A percentile compares a stretch with the other conserved stretches of the same genome.
phyloP scores from a whole-genome alignment of 352 stramenopile genomes.

The Phytophthora multivora region DNA sequence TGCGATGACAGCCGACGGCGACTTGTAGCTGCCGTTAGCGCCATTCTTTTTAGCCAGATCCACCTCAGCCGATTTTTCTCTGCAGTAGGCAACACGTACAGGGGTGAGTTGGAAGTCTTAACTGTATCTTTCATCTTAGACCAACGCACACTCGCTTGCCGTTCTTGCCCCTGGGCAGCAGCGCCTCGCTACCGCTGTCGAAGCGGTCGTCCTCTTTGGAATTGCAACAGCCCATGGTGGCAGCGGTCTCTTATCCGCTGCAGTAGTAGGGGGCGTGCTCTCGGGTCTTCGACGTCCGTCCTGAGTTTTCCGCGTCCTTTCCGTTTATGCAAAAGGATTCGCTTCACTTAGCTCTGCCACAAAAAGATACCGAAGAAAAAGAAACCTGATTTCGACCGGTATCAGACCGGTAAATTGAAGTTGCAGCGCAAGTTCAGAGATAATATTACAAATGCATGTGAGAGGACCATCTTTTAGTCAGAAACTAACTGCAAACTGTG shows the following conservation, averaged over 20 bases:
- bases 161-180: slow-evolving; percentile 63
- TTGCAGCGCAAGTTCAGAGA: too few relatives aligned
- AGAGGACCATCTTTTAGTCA: too few relatives aligned
- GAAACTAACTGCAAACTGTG: too few relatives aligned
- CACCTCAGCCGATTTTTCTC: slow-evolving; percentile 42
- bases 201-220: slow-evolving; percentile 74
- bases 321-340: slow-evolving; percentile 10
- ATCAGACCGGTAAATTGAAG: slow-evolving; percentile 20
- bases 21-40: slow-evolving; percentile 40
- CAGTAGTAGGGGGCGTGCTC: too few relatives aligned
- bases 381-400: slow-evolving; percentile 23
- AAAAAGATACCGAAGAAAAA: slow-evolving; percentile 1
- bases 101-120: neutral
- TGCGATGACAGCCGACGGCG: slow-evolving; percentile 31
- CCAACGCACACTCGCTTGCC: slow-evolving; percentile 37
- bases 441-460: too few relatives aligned
- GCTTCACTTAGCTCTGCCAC: neutral
- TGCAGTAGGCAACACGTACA: slow-evolving; percentile 12
- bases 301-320: slow-evolving; percentile 17
- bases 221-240: slow-evolving; percentile 67
- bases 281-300: too few relatives aligned
- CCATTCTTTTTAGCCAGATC: slow-evolving; percentile 38
- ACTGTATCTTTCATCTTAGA: neutral
- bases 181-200: slow-evolving; percentile 46
- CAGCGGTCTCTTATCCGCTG: slow-evolving; percentile 9